phyloP scores from a whole-genome alignment of 306 rosid genomes.

The Casuarina cunninghamiana region DNA sequence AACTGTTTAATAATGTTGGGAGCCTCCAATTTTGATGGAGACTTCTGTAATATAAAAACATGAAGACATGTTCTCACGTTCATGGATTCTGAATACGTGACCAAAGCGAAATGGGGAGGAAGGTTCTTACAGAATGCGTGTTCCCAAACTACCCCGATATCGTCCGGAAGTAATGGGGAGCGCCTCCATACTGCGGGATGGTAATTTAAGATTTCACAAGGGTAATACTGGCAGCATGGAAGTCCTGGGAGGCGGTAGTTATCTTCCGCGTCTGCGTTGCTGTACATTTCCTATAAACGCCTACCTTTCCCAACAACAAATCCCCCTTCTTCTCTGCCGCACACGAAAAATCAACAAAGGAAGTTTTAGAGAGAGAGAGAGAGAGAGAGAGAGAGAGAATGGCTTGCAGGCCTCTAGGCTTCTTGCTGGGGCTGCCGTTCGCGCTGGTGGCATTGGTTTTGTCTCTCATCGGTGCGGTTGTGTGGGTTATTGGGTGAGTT shows the following conservation, averaged over 20 bases:
- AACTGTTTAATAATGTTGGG: too few relatives aligned
- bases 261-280: not conserved
- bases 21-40: too few relatives aligned
- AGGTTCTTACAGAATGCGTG: not conserved
- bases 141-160: not conserved
- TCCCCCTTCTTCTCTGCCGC: slow-evolving; percentile 1
- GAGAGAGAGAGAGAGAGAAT: slow-evolving; percentile 43
- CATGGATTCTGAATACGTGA: not conserved
- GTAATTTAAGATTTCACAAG: not conserved
- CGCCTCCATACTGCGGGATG: not conserved
- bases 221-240: not conserved
- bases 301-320: not conserved
- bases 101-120: not conserved
- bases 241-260: not conserved
- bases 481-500: slow-evolving; percentile 79
- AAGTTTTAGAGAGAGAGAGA: not conserved
- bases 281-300: not conserved
- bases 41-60: too few relatives aligned
- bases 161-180: not conserved
- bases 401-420: slow-evolving; percentile 75
- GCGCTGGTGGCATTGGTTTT: slow-evolving; percentile 63
- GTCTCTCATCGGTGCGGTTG: slow-evolving; percentile 63
- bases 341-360: not conserved
- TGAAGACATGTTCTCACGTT: not conserved
- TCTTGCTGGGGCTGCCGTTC: slow-evolving; percentile 79